Percentiles rank a stretch among this genome's conserved stretches.
phyloP scores from a whole-genome alignment of 108 stramenopile species.

The Mediolabrus comicus region DNA sequence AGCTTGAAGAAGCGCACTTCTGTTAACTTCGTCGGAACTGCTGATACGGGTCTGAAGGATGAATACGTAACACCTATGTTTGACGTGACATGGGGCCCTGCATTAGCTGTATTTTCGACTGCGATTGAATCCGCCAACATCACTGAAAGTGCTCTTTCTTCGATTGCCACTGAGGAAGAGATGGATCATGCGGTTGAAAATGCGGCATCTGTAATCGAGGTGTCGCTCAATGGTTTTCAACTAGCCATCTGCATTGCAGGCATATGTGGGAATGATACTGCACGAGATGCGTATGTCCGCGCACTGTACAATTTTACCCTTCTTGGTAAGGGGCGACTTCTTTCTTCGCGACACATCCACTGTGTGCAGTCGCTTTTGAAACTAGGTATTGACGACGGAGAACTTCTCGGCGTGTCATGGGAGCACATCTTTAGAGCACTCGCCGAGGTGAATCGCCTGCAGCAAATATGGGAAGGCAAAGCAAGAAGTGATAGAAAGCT shows the following conservation, averaged over 20 bases:
- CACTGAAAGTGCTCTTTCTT: conserved; percentile 65
- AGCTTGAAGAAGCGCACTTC: conserved; percentile 18
- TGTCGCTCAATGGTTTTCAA: conserved; percentile 85
- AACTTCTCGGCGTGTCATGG: conserved; percentile 90
- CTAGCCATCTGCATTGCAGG: conserved; percentile 87
- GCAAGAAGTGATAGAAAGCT: conserved; percentile 67
- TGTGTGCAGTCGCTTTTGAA: conserved; percentile 86
- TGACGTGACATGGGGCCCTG: conserved; percentile 97
- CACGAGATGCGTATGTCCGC: conserved; percentile 89
- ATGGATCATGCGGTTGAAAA: conserved; percentile 81
- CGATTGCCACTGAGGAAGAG: conserved; percentile 85
- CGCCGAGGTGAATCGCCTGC: conserved; percentile 87
- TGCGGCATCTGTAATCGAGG: conserved; percentile 76
- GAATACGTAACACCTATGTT: conserved; percentile 96
- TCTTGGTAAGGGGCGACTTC: conserved; percentile 77
- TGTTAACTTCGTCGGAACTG: conserved; percentile 68
- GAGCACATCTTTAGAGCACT: conserved; percentile 88
- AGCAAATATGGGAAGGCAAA: conserved; percentile 82
- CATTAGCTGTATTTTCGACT: conserved; percentile 92
- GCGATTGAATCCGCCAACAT: conserved; percentile 90
- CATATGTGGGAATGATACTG: conserved; percentile 79
- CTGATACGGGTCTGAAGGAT: conserved; percentile 76
- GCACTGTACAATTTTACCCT: conserved; percentile 91
- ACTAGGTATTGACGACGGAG: conserved; percentile 87
- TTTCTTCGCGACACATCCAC: conserved; percentile 86